Percentiles rank a stretch among this genome's conserved stretches.
Conservation (phyloP, 2,329 filamentous ascomycete species). For the Penicillium sp. region DNA sequence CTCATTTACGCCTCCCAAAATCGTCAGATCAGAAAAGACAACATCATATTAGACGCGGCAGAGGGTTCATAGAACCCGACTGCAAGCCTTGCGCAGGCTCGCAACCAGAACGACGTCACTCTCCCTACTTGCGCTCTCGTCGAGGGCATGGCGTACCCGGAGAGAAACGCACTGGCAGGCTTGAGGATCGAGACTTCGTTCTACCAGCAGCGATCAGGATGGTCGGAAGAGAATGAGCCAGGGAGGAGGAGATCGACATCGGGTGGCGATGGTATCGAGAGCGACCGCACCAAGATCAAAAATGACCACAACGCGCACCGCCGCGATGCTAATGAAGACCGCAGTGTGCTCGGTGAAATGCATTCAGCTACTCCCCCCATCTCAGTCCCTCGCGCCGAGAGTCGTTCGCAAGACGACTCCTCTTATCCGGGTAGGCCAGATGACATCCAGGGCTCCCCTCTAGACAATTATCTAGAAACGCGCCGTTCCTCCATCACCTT, state of each 20-base stretch:
- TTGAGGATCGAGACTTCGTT: constrained; percentile 51
- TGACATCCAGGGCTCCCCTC: constrained; percentile 45
- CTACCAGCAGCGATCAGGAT: constrained; percentile 35
- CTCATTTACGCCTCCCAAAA: constrained; percentile 12
- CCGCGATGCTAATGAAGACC: constrained; percentile 49
- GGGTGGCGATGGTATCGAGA: constrained; percentile 45
- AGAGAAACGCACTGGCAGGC: constrained; percentile 42
- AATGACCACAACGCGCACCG: constrained; percentile 41
- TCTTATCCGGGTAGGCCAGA: constrained; percentile 47
- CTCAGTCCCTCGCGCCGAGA: constrained; percentile 51
- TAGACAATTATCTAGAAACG: constrained; percentile 50
- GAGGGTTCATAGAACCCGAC: constrained; percentile 33
- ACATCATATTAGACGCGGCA: constrained; percentile 17
- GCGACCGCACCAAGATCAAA: constrained; percentile 45
- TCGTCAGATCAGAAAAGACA: constrained; percentile 17
- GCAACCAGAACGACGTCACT: constrained; percentile 24
- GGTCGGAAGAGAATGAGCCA: constrained; percentile 34
- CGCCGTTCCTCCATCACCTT: constrained; percentile 52
- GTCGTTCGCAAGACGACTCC: constrained; percentile 37
- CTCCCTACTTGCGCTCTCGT: constrained; percentile 28
- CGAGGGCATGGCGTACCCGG: constrained; percentile 48
- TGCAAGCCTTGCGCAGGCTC: constrained; percentile 25
- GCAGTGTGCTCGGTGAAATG: constrained; percentile 46
- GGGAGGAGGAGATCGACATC: constrained; percentile 31
- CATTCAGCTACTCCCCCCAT: constrained; percentile 54